These are phyloP conservation scores for Mrakia frigida DNA, from an alignment of 768 basidiomycete genomes.

Conservation along the genomic window DNA sequence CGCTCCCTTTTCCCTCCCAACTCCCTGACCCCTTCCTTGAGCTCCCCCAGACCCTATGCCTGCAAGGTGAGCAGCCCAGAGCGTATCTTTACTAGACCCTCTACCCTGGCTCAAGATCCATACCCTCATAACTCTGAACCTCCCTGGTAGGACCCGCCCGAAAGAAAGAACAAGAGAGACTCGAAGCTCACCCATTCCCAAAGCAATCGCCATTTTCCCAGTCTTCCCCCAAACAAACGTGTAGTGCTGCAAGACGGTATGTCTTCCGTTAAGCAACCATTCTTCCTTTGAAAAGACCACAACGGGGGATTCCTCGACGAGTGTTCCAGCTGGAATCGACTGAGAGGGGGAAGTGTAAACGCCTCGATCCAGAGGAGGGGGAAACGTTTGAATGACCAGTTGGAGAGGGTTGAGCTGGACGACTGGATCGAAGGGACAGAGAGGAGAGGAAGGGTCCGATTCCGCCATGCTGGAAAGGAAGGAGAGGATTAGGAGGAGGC, in stretches of 20 bases:
- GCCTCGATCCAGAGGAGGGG: constrained; percentile 36
- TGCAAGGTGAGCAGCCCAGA: too few species aligned
- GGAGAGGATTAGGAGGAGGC: not conserved
- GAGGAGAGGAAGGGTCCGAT: not conserved
- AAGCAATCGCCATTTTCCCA: constrained; percentile 62
- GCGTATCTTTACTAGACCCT: too few species aligned
- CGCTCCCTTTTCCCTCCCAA: too few species aligned
- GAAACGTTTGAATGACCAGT: constrained; percentile 20
- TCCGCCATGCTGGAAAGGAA: not conserved
- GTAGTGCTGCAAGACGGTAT: constrained; percentile 68
- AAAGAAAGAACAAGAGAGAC: not conserved
- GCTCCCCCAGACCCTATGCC: too few species aligned
- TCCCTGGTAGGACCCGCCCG: not conserved
- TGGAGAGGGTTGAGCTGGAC: constrained; percentile 21
- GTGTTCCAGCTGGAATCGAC: constrained; percentile 55
- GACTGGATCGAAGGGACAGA: not conserved
- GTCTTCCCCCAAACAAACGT: constrained; percentile 70
- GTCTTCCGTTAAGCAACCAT: constrained; percentile 59
- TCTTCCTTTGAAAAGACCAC: constrained; percentile 67
- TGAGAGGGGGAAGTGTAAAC: constrained; percentile 49
- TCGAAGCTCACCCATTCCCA: constrained; percentile 62
- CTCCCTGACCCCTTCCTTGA: too few species aligned
- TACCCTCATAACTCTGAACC: too few species aligned
- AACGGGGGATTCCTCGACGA: constrained; percentile 81
- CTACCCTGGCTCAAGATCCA: too few species aligned